A percentile compares a stretch with the other conserved stretches of the same genome.
Conservation (phyloP, 441 rosid species). For the Raphanus hybrid region DNA sequence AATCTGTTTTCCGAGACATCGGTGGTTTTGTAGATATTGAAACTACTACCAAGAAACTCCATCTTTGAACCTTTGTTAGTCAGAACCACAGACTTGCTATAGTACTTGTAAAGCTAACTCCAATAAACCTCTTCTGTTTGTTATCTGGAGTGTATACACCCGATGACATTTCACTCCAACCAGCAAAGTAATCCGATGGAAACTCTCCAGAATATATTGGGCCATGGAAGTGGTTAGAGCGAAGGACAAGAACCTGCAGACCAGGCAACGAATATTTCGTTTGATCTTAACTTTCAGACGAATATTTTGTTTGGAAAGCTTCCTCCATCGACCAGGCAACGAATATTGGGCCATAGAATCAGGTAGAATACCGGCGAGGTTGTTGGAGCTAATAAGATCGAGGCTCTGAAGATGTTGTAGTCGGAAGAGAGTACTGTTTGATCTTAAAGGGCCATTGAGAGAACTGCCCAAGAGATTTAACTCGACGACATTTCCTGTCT, state of each 20-base stretch:
- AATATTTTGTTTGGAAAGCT: no score
- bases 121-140: neutral
- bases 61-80: neutral
- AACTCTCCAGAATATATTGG: neutral
- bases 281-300: no score
- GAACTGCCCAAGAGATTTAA: conserved; percentile 3
- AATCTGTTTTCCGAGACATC: neutral
- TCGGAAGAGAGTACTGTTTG: neutral
- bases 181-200: neutral
- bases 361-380: neutral
- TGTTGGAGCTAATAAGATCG: neutral
- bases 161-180: neutral
- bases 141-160: neutral
- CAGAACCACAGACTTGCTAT: neutral
- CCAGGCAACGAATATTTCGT: neutral
- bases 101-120: neutral
- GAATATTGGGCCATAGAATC: neutral
- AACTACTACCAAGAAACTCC: neutral
- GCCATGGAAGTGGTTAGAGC: neutral
- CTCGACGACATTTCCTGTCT: neutral
- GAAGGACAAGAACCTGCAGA: neutral
- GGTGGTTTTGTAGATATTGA: neutral
- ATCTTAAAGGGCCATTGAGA: neutral
- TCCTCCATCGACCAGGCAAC: no score
- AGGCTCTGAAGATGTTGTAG: neutral